phyloP scores from a whole-genome alignment of 495 filamentous ascomycete species.

The Neurospora discreta region DNA sequence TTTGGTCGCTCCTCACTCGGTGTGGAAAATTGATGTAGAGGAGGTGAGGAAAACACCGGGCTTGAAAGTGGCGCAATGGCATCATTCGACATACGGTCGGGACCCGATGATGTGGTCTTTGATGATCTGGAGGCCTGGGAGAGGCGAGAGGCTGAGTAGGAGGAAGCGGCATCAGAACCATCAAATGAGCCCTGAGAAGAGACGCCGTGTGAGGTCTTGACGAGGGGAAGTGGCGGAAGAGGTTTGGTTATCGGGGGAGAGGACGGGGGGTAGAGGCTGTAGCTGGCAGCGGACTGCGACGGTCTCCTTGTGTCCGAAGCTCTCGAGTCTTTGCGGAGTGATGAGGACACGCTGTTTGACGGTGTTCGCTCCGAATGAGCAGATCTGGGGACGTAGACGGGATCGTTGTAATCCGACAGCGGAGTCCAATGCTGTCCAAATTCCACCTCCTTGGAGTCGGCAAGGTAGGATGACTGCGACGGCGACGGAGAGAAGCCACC shows the following conservation, averaged over 20 bases:
- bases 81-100: constrained; percentile 4
- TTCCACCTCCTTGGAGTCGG: background rate
- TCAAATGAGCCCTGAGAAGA: constrained; percentile 12
- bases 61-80: background rate
- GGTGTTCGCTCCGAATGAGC: background rate
- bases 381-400: constrained; percentile 2
- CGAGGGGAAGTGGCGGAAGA: constrained; percentile 13
- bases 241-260: constrained; percentile 12
- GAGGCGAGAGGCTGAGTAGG: constrained; percentile 9
- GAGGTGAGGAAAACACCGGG: background rate
- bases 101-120: background rate
- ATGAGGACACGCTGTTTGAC: constrained; percentile 3
- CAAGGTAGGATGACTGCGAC: background rate
- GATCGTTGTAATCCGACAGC: constrained; percentile 4
- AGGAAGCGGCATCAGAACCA: constrained; percentile 6
- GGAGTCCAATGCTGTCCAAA: constrained; percentile 1
- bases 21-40: background rate
- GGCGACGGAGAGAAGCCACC: background rate
- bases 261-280: constrained; percentile 17
- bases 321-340: constrained; percentile 12
- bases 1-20: background rate
- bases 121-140: constrained; percentile 6
- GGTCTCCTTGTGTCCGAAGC: constrained; percentile 16
- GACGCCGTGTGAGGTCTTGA: constrained; percentile 7
- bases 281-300: constrained; percentile 7